Conservation (phyloP, 2,329 filamentous ascomycete genomes). For the Alternaria brassicae region DNA sequence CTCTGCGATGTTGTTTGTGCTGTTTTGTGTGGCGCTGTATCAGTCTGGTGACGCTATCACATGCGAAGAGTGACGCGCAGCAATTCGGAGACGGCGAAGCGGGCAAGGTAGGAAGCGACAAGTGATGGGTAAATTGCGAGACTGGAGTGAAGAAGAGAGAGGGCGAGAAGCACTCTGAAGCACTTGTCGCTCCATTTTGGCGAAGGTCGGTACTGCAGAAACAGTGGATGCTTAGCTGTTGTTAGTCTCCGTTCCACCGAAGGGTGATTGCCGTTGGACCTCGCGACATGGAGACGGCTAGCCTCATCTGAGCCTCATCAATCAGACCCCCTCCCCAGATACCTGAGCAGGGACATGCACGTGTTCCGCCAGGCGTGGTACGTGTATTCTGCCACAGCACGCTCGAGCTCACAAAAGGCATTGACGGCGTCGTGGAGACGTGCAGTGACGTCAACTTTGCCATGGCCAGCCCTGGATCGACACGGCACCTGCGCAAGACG, state of each 20-base stretch:
- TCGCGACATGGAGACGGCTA: conserved; percentile 15
- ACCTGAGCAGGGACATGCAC: not conserved
- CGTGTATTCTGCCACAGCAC: not conserved
- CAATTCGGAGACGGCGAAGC: conserved; percentile 12
- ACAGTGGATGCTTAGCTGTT: conserved; percentile 24
- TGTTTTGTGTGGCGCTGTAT: conserved; percentile 11
- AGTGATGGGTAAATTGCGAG: not conserved
- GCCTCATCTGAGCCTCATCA: conserved; percentile 7
- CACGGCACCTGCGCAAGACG: not conserved
- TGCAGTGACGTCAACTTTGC: conserved; percentile 7
- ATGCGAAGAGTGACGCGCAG: conserved; percentile 36
- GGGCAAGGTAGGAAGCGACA: conserved; percentile 8
- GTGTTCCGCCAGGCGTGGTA: not conserved
- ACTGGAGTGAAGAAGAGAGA: conserved; percentile 8
- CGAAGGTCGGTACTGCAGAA: conserved; percentile 23
- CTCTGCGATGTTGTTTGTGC: not conserved
- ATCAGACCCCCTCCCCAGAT: conserved; percentile 1
- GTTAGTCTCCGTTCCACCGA: conserved; percentile 30
- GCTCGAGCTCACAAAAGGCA: not conserved
- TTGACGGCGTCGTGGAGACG: not conserved
- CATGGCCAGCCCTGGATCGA: not conserved
- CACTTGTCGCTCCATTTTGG: conserved; percentile 24
- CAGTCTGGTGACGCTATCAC: conserved; percentile 36
- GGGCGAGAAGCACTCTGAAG: conserved; percentile 2
- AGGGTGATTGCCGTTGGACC: conserved; percentile 12